phyloP scores from a whole-genome alignment of 2,329 filamentous ascomycete species.

The Lizonia empirigonia region DNA sequence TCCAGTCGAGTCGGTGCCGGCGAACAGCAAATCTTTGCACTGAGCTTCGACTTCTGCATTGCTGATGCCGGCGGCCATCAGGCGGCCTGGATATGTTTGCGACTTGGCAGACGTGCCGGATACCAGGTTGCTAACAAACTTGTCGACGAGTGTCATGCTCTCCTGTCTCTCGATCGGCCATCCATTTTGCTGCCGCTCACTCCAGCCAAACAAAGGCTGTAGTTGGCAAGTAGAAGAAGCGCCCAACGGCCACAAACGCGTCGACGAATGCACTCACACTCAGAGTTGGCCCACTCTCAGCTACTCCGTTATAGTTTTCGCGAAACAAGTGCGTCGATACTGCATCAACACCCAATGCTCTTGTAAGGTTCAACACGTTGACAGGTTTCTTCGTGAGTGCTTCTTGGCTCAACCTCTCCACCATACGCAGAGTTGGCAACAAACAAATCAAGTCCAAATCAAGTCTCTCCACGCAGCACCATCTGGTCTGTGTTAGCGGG shows the following conservation, averaged over 20 bases:
- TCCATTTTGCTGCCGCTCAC: constrained; percentile 44
- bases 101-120: constrained; percentile 39
- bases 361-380: constrained; percentile 57
- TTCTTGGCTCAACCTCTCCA: constrained; percentile 49
- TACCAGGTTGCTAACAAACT: constrained; percentile 52
- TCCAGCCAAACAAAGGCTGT: constrained; percentile 50
- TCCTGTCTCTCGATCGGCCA: constrained; percentile 40
- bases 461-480: no score
- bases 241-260: constrained; percentile 59
- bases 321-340: constrained; percentile 61
- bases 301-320: constrained; percentile 56
- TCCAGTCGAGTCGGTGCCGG: constrained; percentile 37
- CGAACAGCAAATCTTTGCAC: constrained; percentile 56
- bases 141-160: constrained; percentile 51
- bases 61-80: constrained; percentile 54
- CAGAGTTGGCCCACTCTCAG: constrained; percentile 40
- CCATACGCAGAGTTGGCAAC: no score
- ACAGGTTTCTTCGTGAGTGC: constrained; percentile 40
- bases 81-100: constrained; percentile 56
- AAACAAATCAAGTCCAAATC: no score
- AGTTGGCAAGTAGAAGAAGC: constrained; percentile 60
- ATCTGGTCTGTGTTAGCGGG: no score
- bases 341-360: constrained; percentile 60
- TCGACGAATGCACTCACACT: constrained; percentile 60
- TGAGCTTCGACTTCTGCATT: constrained; percentile 56